These are phyloP conservation scores for Narthecium ossifragum DNA, from an alignment of 106 monocot genomes.

Conservation along the genomic window DNA sequence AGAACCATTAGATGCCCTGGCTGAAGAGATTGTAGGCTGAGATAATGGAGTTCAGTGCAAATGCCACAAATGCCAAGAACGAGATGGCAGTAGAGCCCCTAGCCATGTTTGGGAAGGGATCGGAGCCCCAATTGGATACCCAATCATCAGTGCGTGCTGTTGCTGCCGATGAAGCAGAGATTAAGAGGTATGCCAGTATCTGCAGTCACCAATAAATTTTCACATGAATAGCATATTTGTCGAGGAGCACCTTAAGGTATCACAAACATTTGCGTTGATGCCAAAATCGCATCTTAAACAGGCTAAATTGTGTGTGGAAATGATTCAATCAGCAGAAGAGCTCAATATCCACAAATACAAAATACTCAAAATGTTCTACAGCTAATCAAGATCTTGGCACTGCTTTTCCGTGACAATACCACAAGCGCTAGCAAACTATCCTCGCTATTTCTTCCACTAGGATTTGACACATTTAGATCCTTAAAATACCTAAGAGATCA, in stretches of 20 bases:
- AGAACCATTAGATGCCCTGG: slow-evolving; percentile 1
- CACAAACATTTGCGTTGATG: no score
- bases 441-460: no score
- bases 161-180: slow-evolving; percentile 66
- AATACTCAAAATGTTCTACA: not conserved
- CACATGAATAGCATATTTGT: no score
- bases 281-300: no score
- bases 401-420: no score
- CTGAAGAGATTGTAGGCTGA: slow-evolving; percentile 55
- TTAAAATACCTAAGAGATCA: no score
- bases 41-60: slow-evolving; percentile 57
- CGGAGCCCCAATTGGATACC: slow-evolving; percentile 59
- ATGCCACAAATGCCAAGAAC: slow-evolving; percentile 53
- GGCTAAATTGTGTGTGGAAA: not conserved
- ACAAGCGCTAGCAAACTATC: no score
- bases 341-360: not conserved
- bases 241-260: no score
- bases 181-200: slow-evolving; percentile 60
- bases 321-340: not conserved
- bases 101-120: slow-evolving; percentile 58
- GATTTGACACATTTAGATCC: no score
- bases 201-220: slow-evolving; percentile 14
- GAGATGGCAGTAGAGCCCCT: slow-evolving; percentile 48
- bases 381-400: no score
- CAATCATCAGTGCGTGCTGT: slow-evolving; percentile 41